Evolutionary conservation across 371 early-diverging fungal genomes (phyloP).

Genomic region (Apophysomyces ossiformis): DNA sequence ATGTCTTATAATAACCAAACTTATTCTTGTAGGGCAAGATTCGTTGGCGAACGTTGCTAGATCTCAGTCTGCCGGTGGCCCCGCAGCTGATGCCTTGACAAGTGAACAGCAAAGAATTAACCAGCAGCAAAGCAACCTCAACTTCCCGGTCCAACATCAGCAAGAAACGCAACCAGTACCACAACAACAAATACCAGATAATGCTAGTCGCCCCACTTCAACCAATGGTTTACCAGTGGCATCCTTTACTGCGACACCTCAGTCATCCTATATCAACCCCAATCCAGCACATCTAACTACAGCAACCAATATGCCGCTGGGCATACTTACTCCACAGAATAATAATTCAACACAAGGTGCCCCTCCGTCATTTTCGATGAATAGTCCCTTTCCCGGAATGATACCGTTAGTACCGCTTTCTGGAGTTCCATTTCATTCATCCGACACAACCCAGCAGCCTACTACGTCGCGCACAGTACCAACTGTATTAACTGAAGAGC

Average conservation of each 20-base stretch:
- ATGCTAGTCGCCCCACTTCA: background rate
- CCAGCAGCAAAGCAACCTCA: background rate
- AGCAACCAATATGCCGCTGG: background rate
- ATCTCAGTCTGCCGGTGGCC: background rate
- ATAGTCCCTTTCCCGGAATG: conserved; percentile 29
- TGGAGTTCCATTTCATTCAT: conserved; percentile 1
- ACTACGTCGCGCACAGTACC: conserved; percentile 34
- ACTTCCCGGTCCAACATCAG: background rate
- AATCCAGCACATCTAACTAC: background rate
- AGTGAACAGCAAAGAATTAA: conserved; percentile 8
- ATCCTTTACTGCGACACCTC: background rate
- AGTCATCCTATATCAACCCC: background rate
- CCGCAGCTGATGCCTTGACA: background rate
- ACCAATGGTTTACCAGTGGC: background rate
- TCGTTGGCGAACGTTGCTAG: background rate
- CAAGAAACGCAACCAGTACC: too few species aligned
- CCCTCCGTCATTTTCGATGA: background rate
- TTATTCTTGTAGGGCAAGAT: background rate
- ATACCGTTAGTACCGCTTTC: conserved; percentile 38
- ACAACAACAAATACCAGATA: background rate
- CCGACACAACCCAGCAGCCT: conserved; percentile 8
- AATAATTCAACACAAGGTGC: background rate
- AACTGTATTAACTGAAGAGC: conserved; percentile 57
- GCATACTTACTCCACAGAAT: background rate
- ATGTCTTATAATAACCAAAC: background rate